Evolutionary conservation across 768 basidiomycete species (phyloP).

Genomic region (Collybia sp.): DNA sequence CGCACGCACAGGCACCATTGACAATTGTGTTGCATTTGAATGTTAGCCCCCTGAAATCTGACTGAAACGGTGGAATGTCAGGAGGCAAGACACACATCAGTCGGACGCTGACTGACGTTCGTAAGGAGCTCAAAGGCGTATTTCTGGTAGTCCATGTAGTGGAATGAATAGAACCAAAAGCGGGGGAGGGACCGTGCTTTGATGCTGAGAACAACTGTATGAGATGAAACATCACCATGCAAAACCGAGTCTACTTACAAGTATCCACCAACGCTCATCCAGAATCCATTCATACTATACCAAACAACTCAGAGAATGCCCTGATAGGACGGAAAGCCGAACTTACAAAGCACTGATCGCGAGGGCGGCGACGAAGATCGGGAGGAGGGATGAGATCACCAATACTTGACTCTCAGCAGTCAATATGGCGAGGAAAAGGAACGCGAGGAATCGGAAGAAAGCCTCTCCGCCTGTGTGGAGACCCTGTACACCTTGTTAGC

Average conservation of each 20-base stretch:
- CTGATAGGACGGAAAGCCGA: not conserved
- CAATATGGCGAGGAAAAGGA: conserved; percentile 49
- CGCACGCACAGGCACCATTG: conserved; percentile 37
- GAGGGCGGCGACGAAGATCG: conserved; percentile 57
- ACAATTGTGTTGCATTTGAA: conserved; percentile 34
- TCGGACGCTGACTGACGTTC: conserved; percentile 20
- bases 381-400: conserved; percentile 44
- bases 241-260: conserved; percentile 22
- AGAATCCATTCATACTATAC: conserved; percentile 43
- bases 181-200: conserved; percentile 46
- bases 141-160: conserved; percentile 52
- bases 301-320: too few species aligned
- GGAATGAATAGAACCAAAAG: conserved; percentile 56
- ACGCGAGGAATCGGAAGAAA: conserved; percentile 52
- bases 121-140: conserved; percentile 34
- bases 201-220: conserved; percentile 33
- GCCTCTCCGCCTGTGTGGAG: conserved; percentile 40
- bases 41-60: conserved; percentile 41
- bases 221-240: conserved; percentile 1
- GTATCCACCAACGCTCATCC: conserved; percentile 54
- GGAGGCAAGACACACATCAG: conserved; percentile 7
- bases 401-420: conserved; percentile 49
- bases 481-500: conserved; percentile 23
- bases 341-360: conserved; percentile 45
- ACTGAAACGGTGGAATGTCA: conserved; percentile 27